Evolutionary conservation across 768 basidiomycete genomes (phyloP).

Genomic region (Xerocomellus amylosporus): DNA sequence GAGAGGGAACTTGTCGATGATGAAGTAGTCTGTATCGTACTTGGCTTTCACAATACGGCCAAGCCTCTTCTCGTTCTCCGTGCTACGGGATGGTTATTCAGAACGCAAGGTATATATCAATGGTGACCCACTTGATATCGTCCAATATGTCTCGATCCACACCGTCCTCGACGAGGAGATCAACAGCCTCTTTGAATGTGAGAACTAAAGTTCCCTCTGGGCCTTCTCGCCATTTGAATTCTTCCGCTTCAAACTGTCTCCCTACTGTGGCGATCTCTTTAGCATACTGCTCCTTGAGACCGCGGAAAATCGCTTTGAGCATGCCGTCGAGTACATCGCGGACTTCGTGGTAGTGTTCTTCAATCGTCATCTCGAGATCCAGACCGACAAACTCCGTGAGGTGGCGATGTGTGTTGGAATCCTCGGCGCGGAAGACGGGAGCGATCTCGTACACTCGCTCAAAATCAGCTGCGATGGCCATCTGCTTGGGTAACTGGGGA

Average conservation of each 20-base stretch:
- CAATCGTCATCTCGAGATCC: slow-evolving; percentile 98
- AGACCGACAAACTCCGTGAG: slow-evolving; percentile 98
- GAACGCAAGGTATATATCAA: background rate
- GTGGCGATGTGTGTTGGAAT: slow-evolving; percentile 96
- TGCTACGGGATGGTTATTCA: slow-evolving; percentile 48
- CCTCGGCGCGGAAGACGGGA: slow-evolving; percentile 95
- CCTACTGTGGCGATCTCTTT: slow-evolving; percentile 81
- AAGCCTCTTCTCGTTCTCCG: slow-evolving; percentile 92
- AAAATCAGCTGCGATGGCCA: slow-evolving; percentile 98
- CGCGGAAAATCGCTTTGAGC: slow-evolving; percentile 83
- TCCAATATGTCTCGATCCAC: slow-evolving; percentile 75
- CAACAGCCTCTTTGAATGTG: slow-evolving; percentile 83
- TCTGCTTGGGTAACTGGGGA: slow-evolving; percentile 97
- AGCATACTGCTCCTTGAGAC: slow-evolving; percentile 69
- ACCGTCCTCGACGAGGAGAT: slow-evolving; percentile 84
- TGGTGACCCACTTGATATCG: slow-evolving; percentile 74
- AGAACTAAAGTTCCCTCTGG: slow-evolving; percentile 76
- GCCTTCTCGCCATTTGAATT: slow-evolving; percentile 83
- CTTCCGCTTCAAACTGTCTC: slow-evolving; percentile 91
- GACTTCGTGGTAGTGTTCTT: slow-evolving; percentile 98
- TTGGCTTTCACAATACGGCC: slow-evolving; percentile 88
- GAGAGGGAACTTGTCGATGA: slow-evolving; percentile 98
- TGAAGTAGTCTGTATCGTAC: slow-evolving; percentile 98
- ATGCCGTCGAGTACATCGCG: slow-evolving; percentile 88
- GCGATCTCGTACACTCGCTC: slow-evolving; percentile 98